Evolutionary conservation across 495 filamentous ascomycete species (phyloP).

Genomic region (Xylaria flabelliformis): DNA sequence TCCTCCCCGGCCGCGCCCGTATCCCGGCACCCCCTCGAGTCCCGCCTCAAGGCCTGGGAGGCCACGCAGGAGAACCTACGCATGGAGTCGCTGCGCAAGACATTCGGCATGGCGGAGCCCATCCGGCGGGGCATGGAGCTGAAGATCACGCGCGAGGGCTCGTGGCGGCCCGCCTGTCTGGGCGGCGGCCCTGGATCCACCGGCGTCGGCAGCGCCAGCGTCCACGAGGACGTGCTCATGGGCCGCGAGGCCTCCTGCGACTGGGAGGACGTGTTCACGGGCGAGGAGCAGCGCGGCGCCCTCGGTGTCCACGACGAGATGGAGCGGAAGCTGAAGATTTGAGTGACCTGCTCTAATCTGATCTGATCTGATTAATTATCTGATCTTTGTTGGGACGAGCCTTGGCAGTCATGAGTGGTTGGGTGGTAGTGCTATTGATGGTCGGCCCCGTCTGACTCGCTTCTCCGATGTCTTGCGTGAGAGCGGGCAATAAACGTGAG

Average conservation of each 20-base stretch:
- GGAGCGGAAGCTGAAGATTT: conserved; percentile 78
- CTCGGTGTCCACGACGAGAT: conserved; percentile 88
- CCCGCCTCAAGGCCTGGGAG: conserved; percentile 82
- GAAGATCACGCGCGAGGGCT: conserved; percentile 70
- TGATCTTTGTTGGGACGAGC: background rate
- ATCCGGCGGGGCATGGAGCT: conserved; percentile 94
- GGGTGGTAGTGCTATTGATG: background rate
- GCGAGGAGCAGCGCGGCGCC: conserved; percentile 70
- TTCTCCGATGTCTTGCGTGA: background rate
- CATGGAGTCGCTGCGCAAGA: conserved; percentile 83
- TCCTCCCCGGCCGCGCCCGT: conserved; percentile 49
- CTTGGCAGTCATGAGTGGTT: background rate
- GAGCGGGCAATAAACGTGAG: background rate
- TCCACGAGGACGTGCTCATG: conserved; percentile 81
- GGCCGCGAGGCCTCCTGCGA: conserved; percentile 76
- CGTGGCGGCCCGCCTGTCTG: conserved; percentile 58
- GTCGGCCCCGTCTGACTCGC: background rate
- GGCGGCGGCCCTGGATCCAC: conserved; percentile 38
- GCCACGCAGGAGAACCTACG: conserved; percentile 83
- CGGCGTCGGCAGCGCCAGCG: conserved; percentile 43
- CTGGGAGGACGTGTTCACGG: conserved; percentile 92
- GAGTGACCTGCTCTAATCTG: conserved; percentile 10
- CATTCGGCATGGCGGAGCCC: conserved; percentile 92
- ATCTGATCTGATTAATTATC: background rate
- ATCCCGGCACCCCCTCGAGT: conserved; percentile 88